Evolutionary conservation across 495 filamentous ascomycete species (phyloP).

Genomic region (Lichenothelia convexa): DNA sequence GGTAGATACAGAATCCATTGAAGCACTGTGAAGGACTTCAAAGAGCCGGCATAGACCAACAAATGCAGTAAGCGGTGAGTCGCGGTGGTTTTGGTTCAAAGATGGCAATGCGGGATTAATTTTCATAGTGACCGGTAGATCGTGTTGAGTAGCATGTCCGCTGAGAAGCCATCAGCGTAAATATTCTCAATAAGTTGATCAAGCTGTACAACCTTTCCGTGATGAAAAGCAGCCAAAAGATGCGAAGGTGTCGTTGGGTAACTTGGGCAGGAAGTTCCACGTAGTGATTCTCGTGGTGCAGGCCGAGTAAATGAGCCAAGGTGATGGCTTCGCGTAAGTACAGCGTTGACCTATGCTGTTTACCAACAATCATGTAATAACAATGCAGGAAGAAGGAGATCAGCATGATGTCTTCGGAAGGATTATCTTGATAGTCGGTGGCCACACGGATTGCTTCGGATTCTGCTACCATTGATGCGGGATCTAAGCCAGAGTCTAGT

Average conservation of each 20-base stretch:
- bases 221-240: conserved; percentile 28
- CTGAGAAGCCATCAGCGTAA: conserved; percentile 7
- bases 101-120: conserved; percentile 19
- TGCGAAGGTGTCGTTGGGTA: conserved; percentile 23
- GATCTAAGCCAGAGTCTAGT: background rate
- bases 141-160: conserved; percentile 27
- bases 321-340: conserved; percentile 29
- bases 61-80: conserved; percentile 24
- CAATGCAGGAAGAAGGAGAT: conserved; percentile 30
- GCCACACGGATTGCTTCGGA: conserved; percentile 5
- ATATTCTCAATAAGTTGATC: no score
- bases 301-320: conserved; percentile 26
- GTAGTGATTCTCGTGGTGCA: conserved; percentile 24
- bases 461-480: conserved; percentile 9
- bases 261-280: conserved; percentile 12
- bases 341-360: conserved; percentile 23
- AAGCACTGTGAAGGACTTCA: conserved; percentile 22
- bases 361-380: conserved; percentile 27
- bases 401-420: conserved; percentile 16
- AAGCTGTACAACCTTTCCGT: conserved; percentile 29
- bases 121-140: conserved; percentile 23
- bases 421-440: conserved; percentile 9
- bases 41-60: conserved; percentile 27
- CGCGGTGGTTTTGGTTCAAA: conserved; percentile 17
- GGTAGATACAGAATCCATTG: conserved; percentile 9